Evolutionary conservation across 2,329 filamentous ascomycete genomes (phyloP).

Genomic region (Sclerotinia minor): DNA sequence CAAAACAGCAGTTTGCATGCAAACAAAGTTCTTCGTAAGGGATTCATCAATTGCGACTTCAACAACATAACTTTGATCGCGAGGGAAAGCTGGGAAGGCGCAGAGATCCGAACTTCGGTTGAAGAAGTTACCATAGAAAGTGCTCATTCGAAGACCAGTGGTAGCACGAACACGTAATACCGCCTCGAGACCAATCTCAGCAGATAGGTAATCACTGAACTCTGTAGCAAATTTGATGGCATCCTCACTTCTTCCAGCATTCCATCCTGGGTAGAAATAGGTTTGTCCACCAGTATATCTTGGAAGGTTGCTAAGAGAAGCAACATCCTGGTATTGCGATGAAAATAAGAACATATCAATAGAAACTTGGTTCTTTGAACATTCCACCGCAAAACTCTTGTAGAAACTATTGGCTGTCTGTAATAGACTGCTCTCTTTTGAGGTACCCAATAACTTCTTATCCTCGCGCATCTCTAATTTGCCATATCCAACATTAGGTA

Average conservation of each 20-base stretch:
- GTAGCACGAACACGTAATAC: constrained; percentile 94
- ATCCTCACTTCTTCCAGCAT: constrained; percentile 88
- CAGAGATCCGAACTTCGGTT: constrained; percentile 97
- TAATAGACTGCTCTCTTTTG: constrained; percentile 82
- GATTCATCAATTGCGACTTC: constrained; percentile 98
- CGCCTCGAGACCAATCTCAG: constrained; percentile 93
- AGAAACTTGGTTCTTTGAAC: constrained; percentile 97
- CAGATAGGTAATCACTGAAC: constrained; percentile 94
- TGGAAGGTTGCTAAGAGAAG: constrained; percentile 90
- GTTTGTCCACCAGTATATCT: constrained; percentile 97
- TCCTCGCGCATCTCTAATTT: constrained; percentile 93
- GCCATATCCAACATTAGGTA: constrained; percentile 87
- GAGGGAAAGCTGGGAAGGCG: constrained; percentile 95
- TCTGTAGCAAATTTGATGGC: constrained; percentile 97
- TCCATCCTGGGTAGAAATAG: constrained; percentile 97
- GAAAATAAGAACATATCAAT: constrained; percentile 98
- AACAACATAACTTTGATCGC: constrained; percentile 96
- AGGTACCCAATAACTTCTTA: constrained; percentile 92
- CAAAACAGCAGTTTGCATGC: constrained; percentile 89
- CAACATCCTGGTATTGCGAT: constrained; percentile 95
- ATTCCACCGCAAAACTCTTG: constrained; percentile 98
- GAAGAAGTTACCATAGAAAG: constrained; percentile 99
- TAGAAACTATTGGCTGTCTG: constrained; percentile 97
- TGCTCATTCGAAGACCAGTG: constrained; percentile 91
- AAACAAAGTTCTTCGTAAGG: constrained; percentile 86